Conservation (phyloP, 2,329 filamentous ascomycete genomes). For the Apiospora malaysiana region DNA sequence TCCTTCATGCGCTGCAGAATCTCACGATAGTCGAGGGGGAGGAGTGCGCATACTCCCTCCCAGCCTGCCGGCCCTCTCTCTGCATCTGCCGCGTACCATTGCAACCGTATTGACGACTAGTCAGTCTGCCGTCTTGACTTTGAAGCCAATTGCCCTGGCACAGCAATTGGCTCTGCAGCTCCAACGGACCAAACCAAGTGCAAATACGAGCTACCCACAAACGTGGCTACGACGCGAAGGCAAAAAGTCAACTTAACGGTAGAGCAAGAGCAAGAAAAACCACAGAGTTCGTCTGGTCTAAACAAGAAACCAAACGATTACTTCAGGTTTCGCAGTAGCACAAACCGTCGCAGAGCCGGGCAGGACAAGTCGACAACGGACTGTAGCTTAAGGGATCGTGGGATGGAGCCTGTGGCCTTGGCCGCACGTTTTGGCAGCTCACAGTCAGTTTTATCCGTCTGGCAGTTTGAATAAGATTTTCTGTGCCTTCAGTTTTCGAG, state of each 20-base stretch:
- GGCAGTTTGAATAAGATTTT: background rate
- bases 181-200: background rate
- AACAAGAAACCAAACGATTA: background rate
- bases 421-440: background rate
- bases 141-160: background rate
- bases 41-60: background rate
- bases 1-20: slow-evolving; percentile 10
- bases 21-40: background rate
- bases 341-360: background rate
- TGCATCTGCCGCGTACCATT: too few species aligned
- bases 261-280: background rate
- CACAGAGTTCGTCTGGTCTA: background rate
- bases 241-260: slow-evolving; percentile 9
- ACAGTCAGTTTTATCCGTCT: background rate
- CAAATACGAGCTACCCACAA: slow-evolving; percentile 1
- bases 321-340: background rate
- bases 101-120: background rate
- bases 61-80: background rate
- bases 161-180: slow-evolving; percentile 8
- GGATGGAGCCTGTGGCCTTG: background rate
- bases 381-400: background rate
- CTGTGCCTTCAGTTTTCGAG: background rate
- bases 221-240: background rate
- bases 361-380: background rate
- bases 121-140: background rate